A percentile compares a stretch with the other conserved stretches of the same genome.
These are phyloP conservation scores for Fusarium foetens DNA, from an alignment of 2,329 filamentous ascomycete genomes.

Conservation along the genomic window DNA sequence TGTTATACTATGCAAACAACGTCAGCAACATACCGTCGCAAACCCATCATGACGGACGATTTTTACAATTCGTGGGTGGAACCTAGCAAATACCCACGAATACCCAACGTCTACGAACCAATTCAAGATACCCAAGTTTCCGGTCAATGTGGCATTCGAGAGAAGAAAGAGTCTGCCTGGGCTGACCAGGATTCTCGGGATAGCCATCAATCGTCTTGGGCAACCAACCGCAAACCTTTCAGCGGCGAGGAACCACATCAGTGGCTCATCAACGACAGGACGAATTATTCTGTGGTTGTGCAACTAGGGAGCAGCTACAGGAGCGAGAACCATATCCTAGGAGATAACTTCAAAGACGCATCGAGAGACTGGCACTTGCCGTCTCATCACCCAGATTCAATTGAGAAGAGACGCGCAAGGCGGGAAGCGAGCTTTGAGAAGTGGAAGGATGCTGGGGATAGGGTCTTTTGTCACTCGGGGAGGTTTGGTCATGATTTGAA, in stretches of 20 bases:
- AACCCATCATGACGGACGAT: constrained; percentile 25
- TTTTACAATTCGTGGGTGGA: constrained; percentile 30
- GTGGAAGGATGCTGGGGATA: constrained; percentile 42
- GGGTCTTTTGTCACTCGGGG: constrained; percentile 31
- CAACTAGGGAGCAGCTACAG: constrained; percentile 25
- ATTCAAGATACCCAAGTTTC: constrained; percentile 18
- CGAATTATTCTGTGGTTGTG: constrained; percentile 18
- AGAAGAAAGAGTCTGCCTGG: constrained; percentile 8
- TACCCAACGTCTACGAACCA: constrained; percentile 41
- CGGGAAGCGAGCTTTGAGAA: constrained; percentile 36
- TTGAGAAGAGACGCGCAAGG: constrained; percentile 26
- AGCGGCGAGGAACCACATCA: neutral
- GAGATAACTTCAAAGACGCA: neutral
- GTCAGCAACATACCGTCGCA: constrained; percentile 20
- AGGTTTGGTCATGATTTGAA: constrained; percentile 15
- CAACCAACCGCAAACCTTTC: neutral
- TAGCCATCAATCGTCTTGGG: constrained; percentile 8
- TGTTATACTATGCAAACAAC: constrained; percentile 10
- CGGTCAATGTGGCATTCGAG: neutral
- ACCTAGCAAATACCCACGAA: constrained; percentile 33
- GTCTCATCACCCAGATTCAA: neutral
- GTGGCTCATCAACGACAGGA: constrained; percentile 6
- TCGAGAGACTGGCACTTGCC: neutral
- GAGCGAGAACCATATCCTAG: constrained; percentile 3
- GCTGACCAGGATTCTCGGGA: neutral